Base-by-base conservation (phyloP, 805 yeast species). In the Scheffersomyces lignosus region DNA sequence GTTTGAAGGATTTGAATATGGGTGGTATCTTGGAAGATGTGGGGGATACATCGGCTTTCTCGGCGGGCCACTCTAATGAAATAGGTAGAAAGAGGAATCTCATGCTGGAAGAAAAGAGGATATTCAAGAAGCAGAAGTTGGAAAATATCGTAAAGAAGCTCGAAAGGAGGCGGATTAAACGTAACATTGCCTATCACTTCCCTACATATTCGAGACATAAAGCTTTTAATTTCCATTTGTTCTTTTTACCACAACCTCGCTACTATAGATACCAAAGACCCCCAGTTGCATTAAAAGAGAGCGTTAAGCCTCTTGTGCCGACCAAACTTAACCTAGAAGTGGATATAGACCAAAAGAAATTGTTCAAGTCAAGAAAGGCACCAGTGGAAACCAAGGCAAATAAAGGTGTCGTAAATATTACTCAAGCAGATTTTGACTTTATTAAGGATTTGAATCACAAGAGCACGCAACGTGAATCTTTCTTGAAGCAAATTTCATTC, bases 221-320 rank as follows among this genome's bases (percentile, higher is more conserved):
- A 30, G 73, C 81, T 1, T 66, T 83, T 48, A 77, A 79, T 47
- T 77, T 83, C 76, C 87, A 83, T 56, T 58, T 75, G 5, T 61
- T 86, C 31, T 84, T 83, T 48, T 74, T 77, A 18, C 83, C 91
- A 1, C 58, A 73, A 8, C 85, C 90, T 1, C 61, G 66, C 13
- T 70, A 70, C 38, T 77, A 76, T 46, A 62, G 65, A 22, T 79
- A 74, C 34, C 79, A 80, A 28, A 63, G 66, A 16, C 83, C 87
- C 1, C 58, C 71, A 3, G 58, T 66, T 24, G 66, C 70, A 6
- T 40, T 30, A 15, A 51, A 48, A 18, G 48, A 58, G 5, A 52
- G 56, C 15, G 46, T 53, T 9, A 67, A 64, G 40, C 77, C 81
- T 2, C 52, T 81, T 24, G 58, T 80, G 1, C 93, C 95, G 0